Evolutionary conservation across 768 basidiomycete species (phyloP).

Genomic region (Pulveroboletus sp.): DNA sequence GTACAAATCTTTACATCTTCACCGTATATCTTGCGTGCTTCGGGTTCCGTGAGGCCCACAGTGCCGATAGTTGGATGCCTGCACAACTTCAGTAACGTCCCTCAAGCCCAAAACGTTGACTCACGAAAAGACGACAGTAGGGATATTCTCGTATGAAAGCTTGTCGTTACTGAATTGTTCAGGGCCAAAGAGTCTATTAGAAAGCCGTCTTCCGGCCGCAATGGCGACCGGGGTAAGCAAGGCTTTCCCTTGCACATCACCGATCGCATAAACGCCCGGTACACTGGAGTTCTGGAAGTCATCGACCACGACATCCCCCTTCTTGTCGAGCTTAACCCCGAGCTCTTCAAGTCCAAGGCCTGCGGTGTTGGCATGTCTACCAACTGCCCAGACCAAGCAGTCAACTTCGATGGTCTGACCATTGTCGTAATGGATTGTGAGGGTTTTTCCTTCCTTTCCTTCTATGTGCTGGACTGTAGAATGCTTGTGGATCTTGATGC

Average conservation of each 20-base stretch:
- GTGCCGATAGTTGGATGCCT: conserved; percentile 96
- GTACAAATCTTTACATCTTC: conserved; percentile 87
- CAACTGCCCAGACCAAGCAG: conserved; percentile 90
- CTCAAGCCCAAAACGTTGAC: conserved; percentile 31
- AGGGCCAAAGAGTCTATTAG: conserved; percentile 89
- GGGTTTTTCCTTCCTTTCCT: conserved; percentile 64
- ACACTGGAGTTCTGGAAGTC: conserved; percentile 86
- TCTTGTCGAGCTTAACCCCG: conserved; percentile 70
- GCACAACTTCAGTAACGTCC: conserved; percentile 4
- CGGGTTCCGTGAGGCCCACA: conserved; percentile 90
- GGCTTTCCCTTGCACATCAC: conserved; percentile 91
- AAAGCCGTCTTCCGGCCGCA: conserved; percentile 85
- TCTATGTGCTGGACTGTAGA: conserved; percentile 75
- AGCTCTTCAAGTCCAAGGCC: conserved; percentile 74
- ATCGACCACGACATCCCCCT: conserved; percentile 87
- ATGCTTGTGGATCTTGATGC: conserved; percentile 82
- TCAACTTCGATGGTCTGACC: conserved; percentile 86
- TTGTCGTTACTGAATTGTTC: conserved; percentile 85
- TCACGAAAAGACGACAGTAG: conserved; percentile 95
- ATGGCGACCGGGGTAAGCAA: conserved; percentile 96
- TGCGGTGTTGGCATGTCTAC: conserved; percentile 78
- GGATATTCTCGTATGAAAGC: conserved; percentile 84
- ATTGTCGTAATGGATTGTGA: conserved; percentile 73
- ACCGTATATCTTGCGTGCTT: conserved; percentile 87
- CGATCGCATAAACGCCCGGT: conserved; percentile 73